phyloP scores from a whole-genome alignment of 2,329 filamentous ascomycete species.

The Colletotrichum sojae region DNA sequence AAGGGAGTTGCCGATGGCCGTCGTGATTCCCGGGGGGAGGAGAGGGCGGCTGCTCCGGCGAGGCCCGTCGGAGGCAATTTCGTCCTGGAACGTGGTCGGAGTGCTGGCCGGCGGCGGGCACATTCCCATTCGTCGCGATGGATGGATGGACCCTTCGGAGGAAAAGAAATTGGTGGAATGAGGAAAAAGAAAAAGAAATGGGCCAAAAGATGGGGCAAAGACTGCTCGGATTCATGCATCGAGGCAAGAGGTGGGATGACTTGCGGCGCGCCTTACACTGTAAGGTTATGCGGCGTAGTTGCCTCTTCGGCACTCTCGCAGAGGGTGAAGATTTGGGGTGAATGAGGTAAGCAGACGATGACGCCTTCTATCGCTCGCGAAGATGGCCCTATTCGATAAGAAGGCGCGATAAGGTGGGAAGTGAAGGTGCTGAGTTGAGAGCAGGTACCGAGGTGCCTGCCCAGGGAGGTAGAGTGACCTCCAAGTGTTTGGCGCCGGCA shows the following conservation, averaged over 20 bases:
- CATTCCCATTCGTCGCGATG: neutral
- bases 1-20: neutral
- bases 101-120: neutral
- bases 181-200: neutral
- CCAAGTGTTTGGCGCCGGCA: slow-evolving; percentile 8
- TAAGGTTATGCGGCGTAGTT: slow-evolving; percentile 21
- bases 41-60: neutral
- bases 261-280: slow-evolving; percentile 25
- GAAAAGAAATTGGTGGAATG: neutral
- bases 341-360: slow-evolving; percentile 21
- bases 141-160: neutral
- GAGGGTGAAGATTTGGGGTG: neutral
- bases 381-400: slow-evolving; percentile 1
- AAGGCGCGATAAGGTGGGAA: slow-evolving; percentile 2
- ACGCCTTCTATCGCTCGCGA: slow-evolving; percentile 9
- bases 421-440: too few species aligned
- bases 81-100: neutral
- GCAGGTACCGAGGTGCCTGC: neutral
- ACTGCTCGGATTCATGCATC: slow-evolving; percentile 27
- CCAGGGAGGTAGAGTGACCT: neutral
- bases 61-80: neutral
- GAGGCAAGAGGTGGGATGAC: slow-evolving; percentile 17
- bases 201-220: slow-evolving; percentile 2
- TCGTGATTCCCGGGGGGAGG: neutral
- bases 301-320: slow-evolving; percentile 18